phyloP scores from a whole-genome alignment of 2,329 filamentous ascomycete species.

The Simplicillium sp. region DNA sequence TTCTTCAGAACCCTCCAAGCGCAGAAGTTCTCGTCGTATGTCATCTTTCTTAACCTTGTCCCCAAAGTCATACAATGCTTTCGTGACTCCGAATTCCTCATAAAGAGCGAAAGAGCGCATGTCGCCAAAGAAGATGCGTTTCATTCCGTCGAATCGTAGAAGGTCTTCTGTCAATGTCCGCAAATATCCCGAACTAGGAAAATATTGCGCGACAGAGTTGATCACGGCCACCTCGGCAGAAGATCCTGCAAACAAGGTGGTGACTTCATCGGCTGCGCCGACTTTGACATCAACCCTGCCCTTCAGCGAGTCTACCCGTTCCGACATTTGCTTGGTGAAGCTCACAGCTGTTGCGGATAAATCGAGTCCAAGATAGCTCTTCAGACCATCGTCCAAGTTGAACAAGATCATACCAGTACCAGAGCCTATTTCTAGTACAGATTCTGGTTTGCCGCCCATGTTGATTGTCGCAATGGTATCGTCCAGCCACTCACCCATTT shows the following conservation, averaged over 20 bases:
- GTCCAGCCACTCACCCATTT: slow-evolving; percentile 22
- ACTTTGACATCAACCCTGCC: slow-evolving; percentile 9
- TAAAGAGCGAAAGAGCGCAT: slow-evolving; percentile 10
- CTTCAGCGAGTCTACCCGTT: slow-evolving; percentile 4
- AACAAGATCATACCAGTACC: slow-evolving; percentile 22
- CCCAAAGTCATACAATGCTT: slow-evolving; percentile 4
- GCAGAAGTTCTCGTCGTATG: slow-evolving; percentile 6
- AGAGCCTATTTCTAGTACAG: slow-evolving; percentile 19
- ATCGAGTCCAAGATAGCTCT: slow-evolving; percentile 18
- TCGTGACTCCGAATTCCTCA: slow-evolving; percentile 7
- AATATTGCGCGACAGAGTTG: slow-evolving; percentile 10
- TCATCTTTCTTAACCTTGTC: slow-evolving; percentile 2
- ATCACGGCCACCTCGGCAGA: slow-evolving; percentile 12
- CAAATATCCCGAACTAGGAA: slow-evolving; percentile 5
- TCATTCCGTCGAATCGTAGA: background rate
- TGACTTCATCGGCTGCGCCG: slow-evolving; percentile 13
- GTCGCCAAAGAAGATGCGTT: slow-evolving; percentile 11
- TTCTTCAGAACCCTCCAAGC: slow-evolving; percentile 9
- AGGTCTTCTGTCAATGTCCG: slow-evolving; percentile 1
- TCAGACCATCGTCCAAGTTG: slow-evolving; percentile 11
- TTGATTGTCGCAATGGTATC: slow-evolving; percentile 15
- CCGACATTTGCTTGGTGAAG: slow-evolving; percentile 10
- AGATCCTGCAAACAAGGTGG: background rate
- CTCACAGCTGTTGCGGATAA: slow-evolving; percentile 12
- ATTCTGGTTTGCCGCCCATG: slow-evolving; percentile 5